These are phyloP conservation scores for Zizania latifolia DNA, from an alignment of 176 grass and related monocot genomes.

Conservation along the genomic window DNA sequence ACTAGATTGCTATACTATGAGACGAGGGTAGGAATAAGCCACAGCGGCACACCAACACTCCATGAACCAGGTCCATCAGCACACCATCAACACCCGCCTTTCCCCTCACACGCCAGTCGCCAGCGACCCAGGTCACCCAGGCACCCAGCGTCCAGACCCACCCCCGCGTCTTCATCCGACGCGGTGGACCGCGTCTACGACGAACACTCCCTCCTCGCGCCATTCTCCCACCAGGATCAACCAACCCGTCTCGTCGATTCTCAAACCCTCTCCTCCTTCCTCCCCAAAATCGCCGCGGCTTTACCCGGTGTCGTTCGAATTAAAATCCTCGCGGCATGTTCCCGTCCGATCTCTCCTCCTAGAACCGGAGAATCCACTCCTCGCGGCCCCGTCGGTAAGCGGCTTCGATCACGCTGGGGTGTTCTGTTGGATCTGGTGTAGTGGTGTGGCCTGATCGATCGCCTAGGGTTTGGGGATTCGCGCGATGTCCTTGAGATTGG, in stretches of 20 bases:
- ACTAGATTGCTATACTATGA: no score
- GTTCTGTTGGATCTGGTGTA: background rate
- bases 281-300: no score
- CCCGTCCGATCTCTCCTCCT: conserved; percentile 13
- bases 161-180: background rate
- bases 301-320: no score
- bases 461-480: background rate
- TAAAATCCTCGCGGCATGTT: background rate
- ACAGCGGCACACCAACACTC: background rate
- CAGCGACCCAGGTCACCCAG: no score
- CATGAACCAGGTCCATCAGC: background rate
- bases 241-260: background rate
- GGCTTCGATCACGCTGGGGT: background rate
- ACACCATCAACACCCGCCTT: background rate
- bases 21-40: no score
- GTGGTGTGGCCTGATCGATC: background rate
- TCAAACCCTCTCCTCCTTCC: background rate
- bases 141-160: no score
- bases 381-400: background rate
- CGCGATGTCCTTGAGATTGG: background rate
- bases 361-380: background rate
- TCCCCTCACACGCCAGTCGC: background rate
- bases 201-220: background rate
- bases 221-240: background rate
- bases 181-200: background rate